These are phyloP conservation scores for Przewalskia tangutica DNA, from an alignment of 257 asterid species.

Conservation along the genomic window DNA sequence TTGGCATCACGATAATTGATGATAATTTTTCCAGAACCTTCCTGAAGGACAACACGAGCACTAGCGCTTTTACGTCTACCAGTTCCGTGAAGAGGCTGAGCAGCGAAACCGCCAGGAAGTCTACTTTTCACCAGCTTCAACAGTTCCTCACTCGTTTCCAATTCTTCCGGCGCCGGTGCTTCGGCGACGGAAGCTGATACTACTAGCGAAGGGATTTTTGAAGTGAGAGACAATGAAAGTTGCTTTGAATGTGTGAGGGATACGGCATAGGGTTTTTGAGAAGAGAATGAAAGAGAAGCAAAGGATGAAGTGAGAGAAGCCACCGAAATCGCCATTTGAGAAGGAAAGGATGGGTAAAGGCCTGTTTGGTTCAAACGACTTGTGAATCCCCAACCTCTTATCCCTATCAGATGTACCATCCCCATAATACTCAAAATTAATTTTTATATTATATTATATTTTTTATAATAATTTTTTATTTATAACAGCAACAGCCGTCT, in stretches of 20 bases:
- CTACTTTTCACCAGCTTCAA: slow-evolving; percentile 63
- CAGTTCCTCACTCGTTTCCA: slow-evolving; percentile 44
- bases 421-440: no score
- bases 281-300: slow-evolving; percentile 73
- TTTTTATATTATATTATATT: no score
- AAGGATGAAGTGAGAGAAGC: slow-evolving; percentile 64
- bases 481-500: no score
- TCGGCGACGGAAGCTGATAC: slow-evolving; percentile 36
- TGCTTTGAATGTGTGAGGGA: slow-evolving; percentile 29
- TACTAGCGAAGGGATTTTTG: slow-evolving; percentile 24
- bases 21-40: slow-evolving; percentile 75
- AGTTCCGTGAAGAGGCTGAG: slow-evolving; percentile 76
- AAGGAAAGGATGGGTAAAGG: neutral
- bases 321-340: slow-evolving; percentile 39
- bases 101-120: slow-evolving; percentile 94
- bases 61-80: slow-evolving; percentile 86
- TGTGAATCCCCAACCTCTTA: neutral
- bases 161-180: slow-evolving; percentile 23
- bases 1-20: slow-evolving; percentile 85
- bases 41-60: slow-evolving; percentile 95
- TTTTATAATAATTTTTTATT: no score
- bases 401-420: neutral
- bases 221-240: slow-evolving; percentile 17
- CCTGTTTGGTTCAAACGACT: neutral
- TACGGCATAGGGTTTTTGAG: slow-evolving; percentile 39